These are phyloP conservation scores for Claviceps africana DNA, from an alignment of 2,329 filamentous ascomycete species.

Conservation along the genomic window DNA sequence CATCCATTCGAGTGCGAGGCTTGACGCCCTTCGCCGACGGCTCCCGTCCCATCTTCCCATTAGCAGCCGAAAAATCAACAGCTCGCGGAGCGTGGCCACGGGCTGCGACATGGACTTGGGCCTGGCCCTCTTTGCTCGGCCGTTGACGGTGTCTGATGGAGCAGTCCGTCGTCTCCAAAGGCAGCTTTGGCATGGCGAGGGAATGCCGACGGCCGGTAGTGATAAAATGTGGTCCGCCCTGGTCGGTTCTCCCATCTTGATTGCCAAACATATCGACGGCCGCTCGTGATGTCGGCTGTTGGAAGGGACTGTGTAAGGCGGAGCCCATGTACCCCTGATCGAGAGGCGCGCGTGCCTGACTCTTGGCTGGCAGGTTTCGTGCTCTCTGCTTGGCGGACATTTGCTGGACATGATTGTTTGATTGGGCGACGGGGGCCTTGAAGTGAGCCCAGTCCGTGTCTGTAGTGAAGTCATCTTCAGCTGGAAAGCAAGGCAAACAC, in stretches of 20 bases:
- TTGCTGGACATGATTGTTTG: neutral
- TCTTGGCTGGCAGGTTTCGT: neutral
- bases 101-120: too few species aligned
- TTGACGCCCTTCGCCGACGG: neutral
- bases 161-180: neutral
- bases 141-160: neutral
- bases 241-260: neutral
- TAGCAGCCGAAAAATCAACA: neutral
- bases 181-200: slow-evolving; percentile 5
- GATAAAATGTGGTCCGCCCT: slow-evolving; percentile 6
- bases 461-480: slow-evolving; percentile 11
- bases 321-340: neutral
- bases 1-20: neutral
- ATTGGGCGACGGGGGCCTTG: slow-evolving; percentile 4
- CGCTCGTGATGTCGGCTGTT: neutral
- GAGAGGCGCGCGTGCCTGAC: neutral
- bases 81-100: neutral
- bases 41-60: neutral
- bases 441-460: slow-evolving; percentile 14
- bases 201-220: slow-evolving; percentile 6
- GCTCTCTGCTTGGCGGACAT: neutral
- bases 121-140: neutral
- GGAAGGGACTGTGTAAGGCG: slow-evolving; percentile 3
- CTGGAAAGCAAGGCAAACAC: slow-evolving; percentile 19
- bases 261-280: neutral